Conservation (phyloP, 2,329 filamentous ascomycete genomes). For the Trichothecium roseum region DNA sequence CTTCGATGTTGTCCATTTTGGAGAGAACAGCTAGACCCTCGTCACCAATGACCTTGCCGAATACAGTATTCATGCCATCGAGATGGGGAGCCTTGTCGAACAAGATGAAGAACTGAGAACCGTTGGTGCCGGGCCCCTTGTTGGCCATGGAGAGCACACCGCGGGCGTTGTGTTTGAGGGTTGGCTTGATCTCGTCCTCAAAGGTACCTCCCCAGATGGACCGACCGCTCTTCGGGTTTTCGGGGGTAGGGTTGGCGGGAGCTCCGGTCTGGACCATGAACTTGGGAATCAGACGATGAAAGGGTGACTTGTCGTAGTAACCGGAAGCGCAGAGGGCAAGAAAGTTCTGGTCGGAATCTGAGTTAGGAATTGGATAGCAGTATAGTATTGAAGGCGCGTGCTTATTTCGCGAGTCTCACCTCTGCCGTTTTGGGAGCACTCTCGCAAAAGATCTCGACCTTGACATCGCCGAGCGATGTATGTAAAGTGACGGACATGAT, state of each 20-base stretch:
- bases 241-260: constrained; percentile 41
- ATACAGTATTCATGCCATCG: constrained; percentile 76
- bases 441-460: constrained; percentile 94
- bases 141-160: constrained; percentile 73
- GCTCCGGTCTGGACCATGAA: constrained; percentile 77
- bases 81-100: constrained; percentile 71
- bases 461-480: constrained; percentile 81
- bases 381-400: neutral
- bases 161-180: constrained; percentile 56
- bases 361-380: constrained; percentile 2
- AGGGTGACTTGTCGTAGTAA: constrained; percentile 65
- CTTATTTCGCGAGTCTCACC: constrained; percentile 29
- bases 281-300: constrained; percentile 69
- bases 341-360: constrained; percentile 57
- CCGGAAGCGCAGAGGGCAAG: constrained; percentile 72
- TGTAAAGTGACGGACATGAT: constrained; percentile 65
- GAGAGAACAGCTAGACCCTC: constrained; percentile 55
- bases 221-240: constrained; percentile 55
- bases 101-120: constrained; percentile 72
- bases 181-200: constrained; percentile 69
- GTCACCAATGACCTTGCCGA: constrained; percentile 63
- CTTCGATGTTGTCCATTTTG: constrained; percentile 58
- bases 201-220: constrained; percentile 68
- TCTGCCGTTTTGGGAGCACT: constrained; percentile 87
- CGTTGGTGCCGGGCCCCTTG: constrained; percentile 63